Conservation (phyloP, 495 filamentous ascomycete species). For the Parathielavia hyrcaniae region DNA sequence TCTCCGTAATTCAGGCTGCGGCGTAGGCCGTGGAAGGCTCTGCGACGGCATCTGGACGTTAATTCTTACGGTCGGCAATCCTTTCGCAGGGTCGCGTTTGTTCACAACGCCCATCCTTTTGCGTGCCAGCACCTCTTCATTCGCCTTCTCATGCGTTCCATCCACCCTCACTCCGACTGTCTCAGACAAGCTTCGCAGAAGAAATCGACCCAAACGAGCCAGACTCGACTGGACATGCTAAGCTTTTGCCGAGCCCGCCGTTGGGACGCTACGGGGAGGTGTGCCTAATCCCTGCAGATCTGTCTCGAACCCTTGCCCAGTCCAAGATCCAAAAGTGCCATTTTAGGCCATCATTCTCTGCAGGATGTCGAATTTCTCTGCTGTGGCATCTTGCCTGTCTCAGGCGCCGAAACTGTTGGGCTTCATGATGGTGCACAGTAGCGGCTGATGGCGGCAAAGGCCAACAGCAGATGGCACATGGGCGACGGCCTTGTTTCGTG, state of each 20-base stretch:
- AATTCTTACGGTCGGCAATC: no score
- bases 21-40: no score
- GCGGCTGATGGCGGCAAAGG: background rate
- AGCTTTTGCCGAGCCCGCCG: conserved; percentile 5
- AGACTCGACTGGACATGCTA: no score
- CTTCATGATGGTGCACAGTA: background rate
- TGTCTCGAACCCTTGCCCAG: background rate
- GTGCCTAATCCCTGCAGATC: background rate
- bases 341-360: background rate
- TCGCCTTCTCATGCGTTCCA: no score
- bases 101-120: no score
- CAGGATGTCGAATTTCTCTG: background rate
- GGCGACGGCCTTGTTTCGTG: background rate
- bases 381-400: background rate
- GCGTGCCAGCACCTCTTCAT: no score
- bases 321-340: no score
- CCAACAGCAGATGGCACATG: background rate
- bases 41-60: no score
- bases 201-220: no score
- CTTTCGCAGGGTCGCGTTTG: no score
- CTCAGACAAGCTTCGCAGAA: no score
- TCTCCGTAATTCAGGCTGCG: background rate
- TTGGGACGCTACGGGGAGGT: background rate
- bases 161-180: no score
- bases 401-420: background rate